Conservation (phyloP, 139 green algal genomes). For the Cymbomonas tetramitiformis region DNA sequence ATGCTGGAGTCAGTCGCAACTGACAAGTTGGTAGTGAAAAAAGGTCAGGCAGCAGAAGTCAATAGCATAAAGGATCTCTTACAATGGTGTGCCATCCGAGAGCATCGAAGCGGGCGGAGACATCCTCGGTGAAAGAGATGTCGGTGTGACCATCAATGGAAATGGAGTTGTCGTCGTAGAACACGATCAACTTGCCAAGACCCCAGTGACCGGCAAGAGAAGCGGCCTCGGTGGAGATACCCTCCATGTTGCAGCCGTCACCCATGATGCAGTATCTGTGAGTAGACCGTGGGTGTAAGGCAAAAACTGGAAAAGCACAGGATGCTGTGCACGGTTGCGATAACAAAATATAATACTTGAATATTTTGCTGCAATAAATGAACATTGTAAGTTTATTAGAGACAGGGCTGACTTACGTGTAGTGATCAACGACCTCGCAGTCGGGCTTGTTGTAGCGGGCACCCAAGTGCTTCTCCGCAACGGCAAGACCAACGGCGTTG, state of each 20-base stretch:
- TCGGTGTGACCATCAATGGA: slow-evolving; percentile 96
- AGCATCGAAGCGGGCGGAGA: slow-evolving; percentile 75
- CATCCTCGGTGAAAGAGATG: slow-evolving; percentile 98
- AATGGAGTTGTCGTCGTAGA: slow-evolving; percentile 99
- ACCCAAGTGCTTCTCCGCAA: slow-evolving; percentile 83
- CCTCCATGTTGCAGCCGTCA: slow-evolving; percentile 98
- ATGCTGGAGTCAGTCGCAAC: too few species aligned
- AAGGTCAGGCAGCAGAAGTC: too few species aligned
- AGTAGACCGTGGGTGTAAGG: background rate
- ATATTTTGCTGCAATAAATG: slow-evolving; percentile 3
- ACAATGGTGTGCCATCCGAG: slow-evolving; percentile 22
- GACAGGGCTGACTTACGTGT: too few species aligned
- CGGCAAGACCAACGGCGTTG: slow-evolving; percentile 87
- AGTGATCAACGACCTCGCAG: slow-evolving; percentile 83
- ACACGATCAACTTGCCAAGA: slow-evolving; percentile 94
- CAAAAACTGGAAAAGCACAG: background rate
- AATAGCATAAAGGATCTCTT: too few species aligned
- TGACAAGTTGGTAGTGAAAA: too few species aligned
- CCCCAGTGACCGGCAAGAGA: slow-evolving; percentile 95
- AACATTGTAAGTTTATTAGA: too few species aligned
- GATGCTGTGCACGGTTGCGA: too few species aligned
- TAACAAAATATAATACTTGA: too few species aligned
- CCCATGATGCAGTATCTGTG: slow-evolving; percentile 96
- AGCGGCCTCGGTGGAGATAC: slow-evolving; percentile 85
- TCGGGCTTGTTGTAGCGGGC: slow-evolving; percentile 97